Evolutionary conservation across 164 flowering plant genomes (phyloP).

Genomic region (Aristolochia fimbriata): DNA sequence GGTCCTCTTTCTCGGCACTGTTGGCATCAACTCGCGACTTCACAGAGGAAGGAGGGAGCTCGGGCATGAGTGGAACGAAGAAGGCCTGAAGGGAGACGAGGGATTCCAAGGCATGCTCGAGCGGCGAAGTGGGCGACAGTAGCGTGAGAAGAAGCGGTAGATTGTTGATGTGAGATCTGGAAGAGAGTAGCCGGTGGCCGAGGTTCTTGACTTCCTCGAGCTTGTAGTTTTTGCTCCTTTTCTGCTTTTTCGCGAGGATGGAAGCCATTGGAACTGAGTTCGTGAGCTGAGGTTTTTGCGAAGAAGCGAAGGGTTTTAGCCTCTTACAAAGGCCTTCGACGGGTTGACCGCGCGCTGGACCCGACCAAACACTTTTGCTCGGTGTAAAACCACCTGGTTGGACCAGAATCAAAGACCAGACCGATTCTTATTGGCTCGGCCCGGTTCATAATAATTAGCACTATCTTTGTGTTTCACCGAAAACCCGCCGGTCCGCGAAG

Average conservation of each 20-base stretch:
- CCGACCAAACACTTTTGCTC: no score
- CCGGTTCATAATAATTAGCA: no score
- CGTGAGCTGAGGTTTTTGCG: background rate
- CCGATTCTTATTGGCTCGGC: no score
- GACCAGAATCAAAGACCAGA: no score
- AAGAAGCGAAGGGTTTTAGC: background rate
- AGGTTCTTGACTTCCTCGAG: slow-evolving; percentile 50
- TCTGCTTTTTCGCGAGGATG: background rate
- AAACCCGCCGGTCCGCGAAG: no score
- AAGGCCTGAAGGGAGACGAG: slow-evolving; percentile 78
- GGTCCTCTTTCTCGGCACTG: slow-evolving; percentile 17
- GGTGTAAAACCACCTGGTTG: no score
- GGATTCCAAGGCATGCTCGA: slow-evolving; percentile 50
- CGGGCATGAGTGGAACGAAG: slow-evolving; percentile 54
- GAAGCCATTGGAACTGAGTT: background rate
- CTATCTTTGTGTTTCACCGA: no score
- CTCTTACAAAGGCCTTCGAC: no score
- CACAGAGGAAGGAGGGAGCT: slow-evolving; percentile 40
- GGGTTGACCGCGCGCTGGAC: no score
- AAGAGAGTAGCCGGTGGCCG: slow-evolving; percentile 61
- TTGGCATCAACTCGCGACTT: slow-evolving; percentile 2
- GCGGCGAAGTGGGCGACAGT: slow-evolving; percentile 44
- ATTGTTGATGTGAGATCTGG: slow-evolving; percentile 74
- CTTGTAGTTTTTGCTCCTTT: background rate
- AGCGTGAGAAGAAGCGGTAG: slow-evolving; percentile 56